A percentile compares a stretch with the other conserved stretches of the same genome.
Conservation (phyloP, 257 asterid species). For the Nyctanthes arbortristis region DNA sequence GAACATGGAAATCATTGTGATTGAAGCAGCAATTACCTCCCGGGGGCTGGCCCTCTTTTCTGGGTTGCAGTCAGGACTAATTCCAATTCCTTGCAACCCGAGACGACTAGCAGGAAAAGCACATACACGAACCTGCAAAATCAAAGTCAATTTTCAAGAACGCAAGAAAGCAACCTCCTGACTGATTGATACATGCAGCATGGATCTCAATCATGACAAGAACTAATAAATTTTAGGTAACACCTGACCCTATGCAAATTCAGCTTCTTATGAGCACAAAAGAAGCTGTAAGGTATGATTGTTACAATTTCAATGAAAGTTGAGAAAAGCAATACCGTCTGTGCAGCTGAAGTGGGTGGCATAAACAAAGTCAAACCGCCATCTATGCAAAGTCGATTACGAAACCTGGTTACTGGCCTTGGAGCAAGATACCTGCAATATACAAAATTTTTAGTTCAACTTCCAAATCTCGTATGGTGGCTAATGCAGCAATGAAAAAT, state of each 20-base stretch:
- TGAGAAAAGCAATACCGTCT: conserved; percentile 49
- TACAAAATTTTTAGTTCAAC: conserved; percentile 23
- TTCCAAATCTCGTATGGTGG: conserved; percentile 7
- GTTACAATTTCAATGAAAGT: conserved; percentile 6
- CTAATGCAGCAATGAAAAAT: conserved; percentile 9
- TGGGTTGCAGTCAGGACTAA: conserved; percentile 95
- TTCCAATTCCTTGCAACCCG: conserved; percentile 82
- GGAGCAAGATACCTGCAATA: conserved; percentile 90
- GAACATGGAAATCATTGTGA: background rate
- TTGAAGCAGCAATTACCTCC: conserved; percentile 50
- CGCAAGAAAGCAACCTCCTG: background rate
- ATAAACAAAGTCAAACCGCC: conserved; percentile 93
- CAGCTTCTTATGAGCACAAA: background rate
- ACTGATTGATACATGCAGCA: background rate
- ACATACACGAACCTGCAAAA: conserved; percentile 80
- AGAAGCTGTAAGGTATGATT: background rate
- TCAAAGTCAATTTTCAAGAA: background rate
- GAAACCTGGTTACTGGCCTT: conserved; percentile 86
- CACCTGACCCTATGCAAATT: background rate
- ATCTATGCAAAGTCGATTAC: conserved; percentile 79
- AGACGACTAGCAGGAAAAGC: conserved; percentile 82
- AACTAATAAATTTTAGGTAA: background rate
- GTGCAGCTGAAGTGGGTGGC: conserved; percentile 96
- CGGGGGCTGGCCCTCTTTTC: conserved; percentile 75
- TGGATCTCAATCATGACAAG: background rate